Percentiles rank a stretch among this genome's conserved stretches.
Conservation (phyloP, 2,329 filamentous ascomycete genomes). For the Fonsecaea nubica region DNA sequence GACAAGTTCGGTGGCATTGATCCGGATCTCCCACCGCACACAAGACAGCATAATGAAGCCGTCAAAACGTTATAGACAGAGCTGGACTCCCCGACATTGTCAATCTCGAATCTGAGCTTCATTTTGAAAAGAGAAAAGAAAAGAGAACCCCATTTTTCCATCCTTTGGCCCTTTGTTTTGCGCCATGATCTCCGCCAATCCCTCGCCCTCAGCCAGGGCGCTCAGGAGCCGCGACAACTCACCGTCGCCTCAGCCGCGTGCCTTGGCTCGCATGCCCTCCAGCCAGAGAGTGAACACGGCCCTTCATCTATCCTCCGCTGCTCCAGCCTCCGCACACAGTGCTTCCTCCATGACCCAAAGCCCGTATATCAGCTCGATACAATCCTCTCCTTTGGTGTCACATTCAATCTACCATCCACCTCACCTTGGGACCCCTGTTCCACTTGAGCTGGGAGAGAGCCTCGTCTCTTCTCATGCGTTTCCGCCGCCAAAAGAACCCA, state of each 20-base stretch:
- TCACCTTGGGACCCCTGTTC: slow-evolving; percentile 53
- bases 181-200: slow-evolving; percentile 29
- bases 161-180: background rate
- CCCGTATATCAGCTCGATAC: slow-evolving; percentile 37
- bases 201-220: slow-evolving; percentile 29
- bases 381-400: slow-evolving; percentile 39
- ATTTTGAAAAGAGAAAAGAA: background rate
- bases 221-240: slow-evolving; percentile 32
- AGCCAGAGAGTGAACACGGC: slow-evolving; percentile 35
- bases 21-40: slow-evolving; percentile 11
- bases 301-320: slow-evolving; percentile 25
- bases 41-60: slow-evolving; percentile 32
- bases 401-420: slow-evolving; percentile 41
- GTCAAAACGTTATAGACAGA: slow-evolving; percentile 35
- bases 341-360: slow-evolving; percentile 37
- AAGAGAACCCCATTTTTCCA: background rate
- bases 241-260: slow-evolving; percentile 30
- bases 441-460: slow-evolving; percentile 76
- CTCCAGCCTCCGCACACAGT: slow-evolving; percentile 37
- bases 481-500: slow-evolving; percentile 25
- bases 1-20: slow-evolving; percentile 18
- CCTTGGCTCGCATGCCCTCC: slow-evolving; percentile 34
- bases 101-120: slow-evolving; percentile 21
- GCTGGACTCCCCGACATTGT: slow-evolving; percentile 36
- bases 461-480: slow-evolving; percentile 55